phyloP scores from a whole-genome alignment of 768 basidiomycete genomes.

The Mycena leptocephala region DNA sequence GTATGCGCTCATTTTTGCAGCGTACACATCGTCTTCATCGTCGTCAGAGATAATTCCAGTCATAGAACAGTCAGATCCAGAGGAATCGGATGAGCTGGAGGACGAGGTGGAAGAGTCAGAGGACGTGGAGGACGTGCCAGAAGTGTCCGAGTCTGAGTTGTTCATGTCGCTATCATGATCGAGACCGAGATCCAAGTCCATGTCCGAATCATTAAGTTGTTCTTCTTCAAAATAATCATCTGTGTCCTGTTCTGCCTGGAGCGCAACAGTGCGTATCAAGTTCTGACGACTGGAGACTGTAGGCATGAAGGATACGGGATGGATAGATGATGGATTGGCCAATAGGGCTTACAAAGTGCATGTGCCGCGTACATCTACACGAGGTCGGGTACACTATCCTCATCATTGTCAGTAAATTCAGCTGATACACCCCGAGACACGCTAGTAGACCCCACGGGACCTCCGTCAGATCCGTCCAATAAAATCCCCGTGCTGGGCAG shows the following conservation, averaged over 20 bases:
- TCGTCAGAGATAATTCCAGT: neutral
- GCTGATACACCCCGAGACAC: too few relatives aligned
- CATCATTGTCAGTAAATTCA: neutral
- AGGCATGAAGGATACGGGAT: neutral
- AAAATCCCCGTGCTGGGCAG: too few relatives aligned
- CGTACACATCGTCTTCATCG: too few relatives aligned
- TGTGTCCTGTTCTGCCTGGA: neutral
- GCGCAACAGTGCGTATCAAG: neutral
- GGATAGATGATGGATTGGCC: too few relatives aligned
- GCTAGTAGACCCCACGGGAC: too few relatives aligned
- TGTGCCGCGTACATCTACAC: too few relatives aligned
- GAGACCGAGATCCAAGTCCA: neutral
- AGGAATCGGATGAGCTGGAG: neutral
- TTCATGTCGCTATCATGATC: neutral
- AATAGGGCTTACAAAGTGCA: too few relatives aligned
- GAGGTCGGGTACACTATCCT: neutral
- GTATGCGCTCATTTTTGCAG: too few relatives aligned
- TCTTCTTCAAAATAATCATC: too few relatives aligned
- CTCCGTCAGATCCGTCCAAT: too few relatives aligned
- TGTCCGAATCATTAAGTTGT: neutral
- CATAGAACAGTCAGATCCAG: neutral
- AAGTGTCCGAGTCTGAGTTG: neutral
- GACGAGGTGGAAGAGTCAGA: neutral
- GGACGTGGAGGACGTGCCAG: neutral
- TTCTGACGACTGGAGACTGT: neutral